Conservation (phyloP, 148 eudicot species). For the Simmondsia chinensis region DNA sequence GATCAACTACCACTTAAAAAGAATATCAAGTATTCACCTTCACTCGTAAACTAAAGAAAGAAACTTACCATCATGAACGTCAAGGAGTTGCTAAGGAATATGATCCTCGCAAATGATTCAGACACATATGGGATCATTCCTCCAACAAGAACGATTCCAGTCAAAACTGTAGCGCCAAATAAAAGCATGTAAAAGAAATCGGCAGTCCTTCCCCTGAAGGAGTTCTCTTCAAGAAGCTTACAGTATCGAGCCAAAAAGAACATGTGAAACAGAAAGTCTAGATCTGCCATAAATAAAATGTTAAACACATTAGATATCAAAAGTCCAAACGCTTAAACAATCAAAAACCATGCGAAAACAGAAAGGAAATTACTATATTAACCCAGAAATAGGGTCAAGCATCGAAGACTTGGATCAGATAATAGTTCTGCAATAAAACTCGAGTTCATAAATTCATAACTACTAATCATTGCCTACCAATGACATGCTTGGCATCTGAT, state of each 20-base stretch:
- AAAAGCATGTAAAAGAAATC: slow-evolving; percentile 97
- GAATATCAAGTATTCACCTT: too few relatives aligned
- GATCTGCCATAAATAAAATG: slow-evolving; percentile 31
- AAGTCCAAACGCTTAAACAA: background rate
- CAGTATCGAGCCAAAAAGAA: slow-evolving; percentile 97
- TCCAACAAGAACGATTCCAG: slow-evolving; percentile 89
- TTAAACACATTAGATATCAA: slow-evolving; percentile 6
- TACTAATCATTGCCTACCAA: too few relatives aligned
- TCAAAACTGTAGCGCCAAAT: slow-evolving; percentile 84
- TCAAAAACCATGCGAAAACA: too few relatives aligned
- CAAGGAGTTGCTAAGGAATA: slow-evolving; percentile 92
- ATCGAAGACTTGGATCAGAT: too few relatives aligned
- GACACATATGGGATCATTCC: slow-evolving; percentile 95
- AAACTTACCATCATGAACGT: slow-evolving; percentile 94
- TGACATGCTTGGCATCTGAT: too few relatives aligned
- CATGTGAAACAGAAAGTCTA: slow-evolving; percentile 98
- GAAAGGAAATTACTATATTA: too few relatives aligned
- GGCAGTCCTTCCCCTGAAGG: slow-evolving; percentile 91
- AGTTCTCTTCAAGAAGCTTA: slow-evolving; percentile 97
- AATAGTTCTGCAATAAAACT: too few relatives aligned
- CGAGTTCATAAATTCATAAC: too few relatives aligned
- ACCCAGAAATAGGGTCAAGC: too few relatives aligned
- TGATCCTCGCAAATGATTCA: slow-evolving; percentile 82
- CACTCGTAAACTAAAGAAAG: slow-evolving; percentile 1
- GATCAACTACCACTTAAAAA: background rate